A percentile compares a stretch with the other conserved stretches of the same genome.
Evolutionary conservation across 805 yeast genomes (phyloP).

Genomic region (Candida xiaguanensis): DNA sequence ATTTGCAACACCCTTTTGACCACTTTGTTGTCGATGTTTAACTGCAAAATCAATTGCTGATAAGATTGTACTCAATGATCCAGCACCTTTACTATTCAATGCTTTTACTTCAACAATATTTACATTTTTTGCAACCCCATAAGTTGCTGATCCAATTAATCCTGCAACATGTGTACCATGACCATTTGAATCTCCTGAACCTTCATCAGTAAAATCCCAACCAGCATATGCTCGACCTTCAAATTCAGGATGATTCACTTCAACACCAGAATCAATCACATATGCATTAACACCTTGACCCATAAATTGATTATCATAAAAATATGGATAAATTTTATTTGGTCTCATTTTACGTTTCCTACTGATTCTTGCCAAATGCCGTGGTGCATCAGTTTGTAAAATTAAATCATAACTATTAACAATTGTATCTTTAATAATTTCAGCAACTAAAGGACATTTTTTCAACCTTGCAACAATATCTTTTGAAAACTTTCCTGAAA

Average conservation of each 20-base stretch:
- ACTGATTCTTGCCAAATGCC: slow-evolving; percentile 66
- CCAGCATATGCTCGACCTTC: slow-evolving; percentile 61
- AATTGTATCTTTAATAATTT: slow-evolving; percentile 62
- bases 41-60: slow-evolving; percentile 67
- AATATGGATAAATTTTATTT: slow-evolving; percentile 33
- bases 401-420: slow-evolving; percentile 52
- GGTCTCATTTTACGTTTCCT: slow-evolving; percentile 33
- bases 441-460: slow-evolving; percentile 61
- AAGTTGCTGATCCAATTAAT: slow-evolving; percentile 45
- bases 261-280: slow-evolving; percentile 81
- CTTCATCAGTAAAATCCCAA: slow-evolving; percentile 58
- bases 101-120: slow-evolving; percentile 72
- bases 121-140: slow-evolving; percentile 54
- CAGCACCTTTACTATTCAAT: slow-evolving; percentile 63
- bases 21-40: slow-evolving; percentile 43
- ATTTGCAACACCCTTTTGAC: slow-evolving; percentile 60
- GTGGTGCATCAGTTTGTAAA: slow-evolving; percentile 48
- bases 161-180: slow-evolving; percentile 62
- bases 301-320: slow-evolving; percentile 40
- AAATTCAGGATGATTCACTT: slow-evolving; percentile 56
- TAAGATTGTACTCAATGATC: slow-evolving; percentile 62
- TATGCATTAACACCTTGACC: slow-evolving; percentile 72
- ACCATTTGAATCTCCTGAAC: slow-evolving; percentile 50
- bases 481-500: slow-evolving; percentile 58
- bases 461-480: slow-evolving; percentile 46